These are phyloP conservation scores for Ormosia semicastrata DNA, from an alignment of 306 rosid species.

Conservation along the genomic window DNA sequence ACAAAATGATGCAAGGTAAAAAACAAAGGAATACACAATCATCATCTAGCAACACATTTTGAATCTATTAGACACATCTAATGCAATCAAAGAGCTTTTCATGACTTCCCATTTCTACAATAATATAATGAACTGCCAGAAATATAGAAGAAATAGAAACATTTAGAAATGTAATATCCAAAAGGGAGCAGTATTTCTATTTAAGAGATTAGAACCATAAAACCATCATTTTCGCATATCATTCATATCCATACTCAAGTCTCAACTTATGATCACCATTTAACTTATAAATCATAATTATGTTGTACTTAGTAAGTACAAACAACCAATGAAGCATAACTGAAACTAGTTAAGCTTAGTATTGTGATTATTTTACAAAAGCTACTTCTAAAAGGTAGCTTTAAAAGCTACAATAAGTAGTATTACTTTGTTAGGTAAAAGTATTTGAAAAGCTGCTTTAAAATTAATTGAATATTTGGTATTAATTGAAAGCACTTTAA, in stretches of 20 bases:
- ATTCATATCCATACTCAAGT: not conserved
- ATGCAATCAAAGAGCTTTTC: not conserved
- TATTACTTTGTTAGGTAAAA: not conserved
- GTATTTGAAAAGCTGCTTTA: not conserved
- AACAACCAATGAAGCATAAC: not conserved
- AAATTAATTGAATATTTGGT: not conserved
- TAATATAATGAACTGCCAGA: not conserved
- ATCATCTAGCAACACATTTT: not conserved
- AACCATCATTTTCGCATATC: not conserved
- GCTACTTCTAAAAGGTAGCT: not conserved
- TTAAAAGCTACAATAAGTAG: not conserved
- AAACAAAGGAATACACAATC: not conserved
- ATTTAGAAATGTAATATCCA: not conserved
- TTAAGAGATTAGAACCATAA: not conserved
- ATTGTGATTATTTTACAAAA: not conserved
- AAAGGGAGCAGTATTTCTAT: not conserved
- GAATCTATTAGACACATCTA: not conserved
- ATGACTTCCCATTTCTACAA: not conserved
- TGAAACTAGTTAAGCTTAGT: not conserved
- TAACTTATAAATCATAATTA: not conserved
- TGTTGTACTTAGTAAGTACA: not conserved
- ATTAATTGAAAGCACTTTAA: not conserved
- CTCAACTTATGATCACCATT: not conserved
- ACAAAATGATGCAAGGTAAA: conserved; percentile 10
- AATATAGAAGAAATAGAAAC: not conserved